phyloP scores from a whole-genome alignment of 257 asterid genomes.

The Cynanchum wilfordii region DNA sequence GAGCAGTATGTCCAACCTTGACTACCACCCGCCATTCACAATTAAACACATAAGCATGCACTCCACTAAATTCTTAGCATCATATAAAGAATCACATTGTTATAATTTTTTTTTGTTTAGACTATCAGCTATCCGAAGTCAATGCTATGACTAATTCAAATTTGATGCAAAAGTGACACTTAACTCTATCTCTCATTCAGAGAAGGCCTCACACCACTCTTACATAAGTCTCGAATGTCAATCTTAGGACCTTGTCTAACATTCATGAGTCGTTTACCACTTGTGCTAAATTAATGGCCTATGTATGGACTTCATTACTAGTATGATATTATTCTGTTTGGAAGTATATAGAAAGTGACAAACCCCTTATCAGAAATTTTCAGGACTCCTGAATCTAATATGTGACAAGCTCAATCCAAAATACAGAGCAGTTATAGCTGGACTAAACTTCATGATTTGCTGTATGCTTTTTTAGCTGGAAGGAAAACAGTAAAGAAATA shows the following conservation, averaged over 20 bases:
- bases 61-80: background rate
- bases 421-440: background rate
- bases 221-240: no score
- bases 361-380: background rate
- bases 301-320: background rate
- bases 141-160: no score
- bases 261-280: no score
- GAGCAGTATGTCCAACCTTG: background rate
- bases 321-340: background rate
- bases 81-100: no score
- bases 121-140: no score
- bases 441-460: background rate
- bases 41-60: background rate
- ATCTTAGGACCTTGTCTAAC: no score
- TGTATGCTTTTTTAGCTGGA: background rate
- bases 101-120: no score
- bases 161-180: no score
- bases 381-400: background rate
- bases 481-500: slow-evolving; percentile 6
- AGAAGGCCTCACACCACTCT: no score
- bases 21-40: background rate
- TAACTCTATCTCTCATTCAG: no score
- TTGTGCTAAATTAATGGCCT: background rate
- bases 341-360: background rate
- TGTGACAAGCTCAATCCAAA: background rate